These are phyloP conservation scores for Fraxinus greggii DNA, from an alignment of 305 asterid species.

Conservation along the genomic window DNA sequence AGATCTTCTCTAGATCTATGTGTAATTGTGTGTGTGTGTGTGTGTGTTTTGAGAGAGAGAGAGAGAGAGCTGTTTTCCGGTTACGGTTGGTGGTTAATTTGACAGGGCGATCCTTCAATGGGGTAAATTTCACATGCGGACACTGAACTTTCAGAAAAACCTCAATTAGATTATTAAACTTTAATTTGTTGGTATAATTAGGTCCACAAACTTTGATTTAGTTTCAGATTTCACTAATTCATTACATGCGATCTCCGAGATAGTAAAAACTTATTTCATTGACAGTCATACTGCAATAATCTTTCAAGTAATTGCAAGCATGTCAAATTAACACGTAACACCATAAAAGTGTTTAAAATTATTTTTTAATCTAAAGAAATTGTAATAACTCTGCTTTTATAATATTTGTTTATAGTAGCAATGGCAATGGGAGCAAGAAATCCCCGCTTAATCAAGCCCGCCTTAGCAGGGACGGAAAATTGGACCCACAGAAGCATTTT, in stretches of 20 bases:
- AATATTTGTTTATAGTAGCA: not conserved
- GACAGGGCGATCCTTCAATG: not conserved
- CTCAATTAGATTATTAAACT: not conserved
- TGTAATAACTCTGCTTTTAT: not conserved
- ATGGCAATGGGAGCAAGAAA: not conserved
- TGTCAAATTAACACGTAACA: not conserved
- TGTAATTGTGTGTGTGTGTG: not conserved
- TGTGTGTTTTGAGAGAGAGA: not conserved
- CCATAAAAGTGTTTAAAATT: not conserved
- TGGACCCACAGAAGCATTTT: not conserved
- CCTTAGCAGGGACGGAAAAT: not conserved
- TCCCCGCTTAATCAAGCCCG: not conserved
- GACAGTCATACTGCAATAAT: not conserved
- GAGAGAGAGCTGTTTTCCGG: not conserved
- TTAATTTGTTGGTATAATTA: not conserved
- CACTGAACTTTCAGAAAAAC: not conserved
- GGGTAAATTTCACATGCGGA: not conserved
- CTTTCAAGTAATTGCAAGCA: not conserved
- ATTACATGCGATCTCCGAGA: not conserved
- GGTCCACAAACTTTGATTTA: not conserved
- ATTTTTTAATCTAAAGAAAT: not conserved
- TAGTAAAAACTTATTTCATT: not conserved
- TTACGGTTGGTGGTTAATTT: not conserved
- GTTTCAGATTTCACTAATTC: not conserved
- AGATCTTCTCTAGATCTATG: slow-evolving; percentile 40